Conservation (phyloP, 768 basidiomycete species). For the Amanita molliuscula region DNA sequence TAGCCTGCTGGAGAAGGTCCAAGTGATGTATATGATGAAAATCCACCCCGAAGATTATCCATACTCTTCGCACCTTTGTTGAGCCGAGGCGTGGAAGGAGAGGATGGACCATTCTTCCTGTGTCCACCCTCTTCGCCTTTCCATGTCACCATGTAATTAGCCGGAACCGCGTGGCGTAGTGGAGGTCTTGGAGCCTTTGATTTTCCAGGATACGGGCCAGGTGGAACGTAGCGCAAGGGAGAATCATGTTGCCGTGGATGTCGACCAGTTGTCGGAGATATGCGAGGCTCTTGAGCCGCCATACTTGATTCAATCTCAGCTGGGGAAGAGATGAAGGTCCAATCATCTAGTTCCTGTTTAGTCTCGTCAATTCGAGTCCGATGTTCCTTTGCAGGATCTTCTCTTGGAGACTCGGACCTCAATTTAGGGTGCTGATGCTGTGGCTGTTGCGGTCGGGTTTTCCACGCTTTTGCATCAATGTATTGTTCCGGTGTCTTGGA, state of each 20-base stretch:
- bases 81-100: conserved; percentile 20
- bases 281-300: conserved; percentile 3
- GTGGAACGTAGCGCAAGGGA: conserved; percentile 18
- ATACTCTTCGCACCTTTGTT: conserved; percentile 44
- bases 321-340: conserved; percentile 13
- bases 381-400: conserved; percentile 13
- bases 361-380: conserved; percentile 1
- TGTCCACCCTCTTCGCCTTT: conserved; percentile 35
- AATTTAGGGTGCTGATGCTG: conserved; percentile 14
- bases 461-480: conserved; percentile 22
- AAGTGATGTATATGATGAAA: conserved; percentile 17
- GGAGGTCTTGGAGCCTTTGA: conserved; percentile 22
- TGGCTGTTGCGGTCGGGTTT: conserved; percentile 16
- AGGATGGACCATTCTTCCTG: conserved; percentile 22
- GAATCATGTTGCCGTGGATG: conserved; percentile 21
- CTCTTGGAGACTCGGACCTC: conserved; percentile 19
- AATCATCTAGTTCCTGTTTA: conserved; percentile 14
- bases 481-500: conserved; percentile 29
- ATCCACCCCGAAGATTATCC: conserved; percentile 36
- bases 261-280: conserved; percentile 12
- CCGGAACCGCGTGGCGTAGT: conserved; percentile 28
- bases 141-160: conserved; percentile 38
- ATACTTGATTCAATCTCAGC: conserved; percentile 11
- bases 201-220: conserved; percentile 24
- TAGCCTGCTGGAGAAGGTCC: conserved; percentile 18